Base-by-base conservation (phyloP, 495 filamentous ascomycete species). In the Paragyromitra xinjiangensis region DNA sequence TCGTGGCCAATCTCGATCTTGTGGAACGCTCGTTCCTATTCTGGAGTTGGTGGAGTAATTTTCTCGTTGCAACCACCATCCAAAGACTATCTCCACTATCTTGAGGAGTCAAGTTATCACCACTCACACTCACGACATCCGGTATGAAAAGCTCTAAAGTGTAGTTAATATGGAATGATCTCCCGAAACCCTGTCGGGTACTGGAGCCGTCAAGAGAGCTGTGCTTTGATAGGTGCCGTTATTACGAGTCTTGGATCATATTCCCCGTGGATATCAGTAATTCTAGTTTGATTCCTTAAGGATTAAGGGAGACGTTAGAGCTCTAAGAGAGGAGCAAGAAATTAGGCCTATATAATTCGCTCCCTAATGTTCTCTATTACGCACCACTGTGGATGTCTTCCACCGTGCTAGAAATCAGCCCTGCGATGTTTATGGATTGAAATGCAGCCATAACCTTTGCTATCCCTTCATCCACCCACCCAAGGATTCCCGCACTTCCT, bases 1-100 rank as follows among this genome's bases (percentile, higher is more conserved):
- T n/a, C 12, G 50, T 56, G 34, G 39, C 66, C 51, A 69, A 69
- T 69, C 66, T 59, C 26, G 7, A 34, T 53, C 3, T 40, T 59
- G 66, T 58, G 66, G 40, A 58, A 69, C 51, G n/a, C 19, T 24
- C n/a, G 48, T n/a, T 51, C 14, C 14, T 56, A 56, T 26, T n/a
- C 24, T n/a, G 24, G 26, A 29, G 26, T 34, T 34, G 24, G 7
- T 14, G 16, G 12, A 48, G 44, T 48, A 48, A 34, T 34, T 34
- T 34, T 34, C 29, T 22, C 19, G 19, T 22, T 22, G 19, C 19
- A 34, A 34, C 2, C 4, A 3, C 2, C 29, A 34, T 34, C 29
- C 29, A 3, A 34, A 34, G 29, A 34, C 29, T 34, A 34, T 34
- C 29, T 34, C 29, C 29, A 34, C 29, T 34, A 34, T 34, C 29